A percentile compares a stretch with the other conserved stretches of the same genome.
Evolutionary conservation across 2,329 filamentous ascomycete genomes (phyloP).

Genomic region (Ilyonectria destructans): DNA sequence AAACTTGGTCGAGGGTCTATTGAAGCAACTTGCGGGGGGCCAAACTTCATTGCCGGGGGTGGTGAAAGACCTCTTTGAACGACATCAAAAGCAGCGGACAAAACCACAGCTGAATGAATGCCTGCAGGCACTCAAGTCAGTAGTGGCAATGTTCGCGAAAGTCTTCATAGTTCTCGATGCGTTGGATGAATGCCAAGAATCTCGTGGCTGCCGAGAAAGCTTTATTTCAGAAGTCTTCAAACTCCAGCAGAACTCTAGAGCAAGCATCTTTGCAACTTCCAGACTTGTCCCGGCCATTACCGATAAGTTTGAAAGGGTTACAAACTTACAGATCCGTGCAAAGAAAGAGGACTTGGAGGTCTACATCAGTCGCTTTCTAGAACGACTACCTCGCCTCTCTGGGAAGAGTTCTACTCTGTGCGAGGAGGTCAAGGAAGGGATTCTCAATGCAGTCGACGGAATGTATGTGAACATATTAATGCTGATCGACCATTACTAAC

Average conservation of each 20-base stretch:
- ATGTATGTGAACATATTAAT: not conserved
- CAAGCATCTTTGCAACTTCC: constrained; percentile 46
- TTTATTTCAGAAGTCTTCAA: constrained; percentile 26
- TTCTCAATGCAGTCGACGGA: not conserved
- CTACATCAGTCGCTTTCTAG: constrained; percentile 11
- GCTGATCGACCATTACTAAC: not conserved
- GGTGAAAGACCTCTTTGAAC: not conserved
- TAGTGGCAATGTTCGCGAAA: constrained; percentile 2
- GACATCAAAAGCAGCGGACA: not conserved
- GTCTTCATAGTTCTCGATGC: constrained; percentile 45
- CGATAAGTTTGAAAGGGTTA: not conserved
- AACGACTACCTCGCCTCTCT: not conserved
- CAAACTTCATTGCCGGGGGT: constrained; percentile 1
- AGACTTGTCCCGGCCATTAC: constrained; percentile 39
- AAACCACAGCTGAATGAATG: not conserved
- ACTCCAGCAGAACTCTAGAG: not conserved
- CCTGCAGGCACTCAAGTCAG: not conserved
- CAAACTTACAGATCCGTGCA: constrained; percentile 35
- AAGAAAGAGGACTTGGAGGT: constrained; percentile 26
- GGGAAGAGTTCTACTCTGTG: not conserved
- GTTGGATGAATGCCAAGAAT: constrained; percentile 43
- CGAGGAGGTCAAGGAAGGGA: not conserved
- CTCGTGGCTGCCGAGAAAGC: not conserved
- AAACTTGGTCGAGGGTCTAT: constrained; percentile 49
- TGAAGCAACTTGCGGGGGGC: constrained; percentile 52